Percentiles rank a stretch among this genome's conserved stretches.
Conservation (phyloP, 2,329 filamentous ascomycete genomes). For the Xylariomycetidae sp. region DNA sequence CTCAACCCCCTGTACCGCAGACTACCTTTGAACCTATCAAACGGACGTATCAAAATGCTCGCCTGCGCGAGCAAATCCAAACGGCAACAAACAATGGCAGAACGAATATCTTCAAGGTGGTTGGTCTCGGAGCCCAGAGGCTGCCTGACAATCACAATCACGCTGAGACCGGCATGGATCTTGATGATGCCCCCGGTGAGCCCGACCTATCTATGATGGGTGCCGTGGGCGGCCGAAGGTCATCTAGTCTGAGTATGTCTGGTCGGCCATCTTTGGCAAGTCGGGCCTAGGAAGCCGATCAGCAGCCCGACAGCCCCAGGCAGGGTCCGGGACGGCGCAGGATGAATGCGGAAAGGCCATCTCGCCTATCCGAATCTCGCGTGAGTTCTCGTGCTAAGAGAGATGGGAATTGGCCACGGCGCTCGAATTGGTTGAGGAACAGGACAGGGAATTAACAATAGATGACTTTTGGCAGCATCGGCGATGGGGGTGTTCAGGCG, state of each 20-base stretch:
- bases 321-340: too few species aligned
- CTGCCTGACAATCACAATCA: constrained; percentile 46
- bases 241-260: constrained; percentile 43
- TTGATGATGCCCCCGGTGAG: constrained; percentile 56
- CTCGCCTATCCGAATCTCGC: too few species aligned
- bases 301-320: too few species aligned
- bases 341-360: too few species aligned
- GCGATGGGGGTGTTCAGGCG: too few species aligned
- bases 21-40: constrained; percentile 57
- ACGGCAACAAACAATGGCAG: constrained; percentile 62
- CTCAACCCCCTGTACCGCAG: constrained; percentile 71
- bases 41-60: constrained; percentile 57
- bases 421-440: too few species aligned
- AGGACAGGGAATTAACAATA: too few species aligned
- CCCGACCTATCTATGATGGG: constrained; percentile 41
- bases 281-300: constrained; percentile 32
- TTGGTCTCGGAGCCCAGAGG: constrained; percentile 51
- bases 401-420: too few species aligned
- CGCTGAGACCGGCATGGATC: constrained; percentile 33
- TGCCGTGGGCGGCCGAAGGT: constrained; percentile 33
- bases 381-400: too few species aligned
- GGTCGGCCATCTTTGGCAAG: constrained; percentile 43
- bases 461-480: too few species aligned
- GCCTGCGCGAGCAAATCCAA: constrained; percentile 61
- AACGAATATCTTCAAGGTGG: constrained; percentile 60